Percentiles rank a stretch among this genome's conserved stretches.
Conservation (phyloP, 805 yeast genomes). For the Crinitomyces ghanaensis region DNA sequence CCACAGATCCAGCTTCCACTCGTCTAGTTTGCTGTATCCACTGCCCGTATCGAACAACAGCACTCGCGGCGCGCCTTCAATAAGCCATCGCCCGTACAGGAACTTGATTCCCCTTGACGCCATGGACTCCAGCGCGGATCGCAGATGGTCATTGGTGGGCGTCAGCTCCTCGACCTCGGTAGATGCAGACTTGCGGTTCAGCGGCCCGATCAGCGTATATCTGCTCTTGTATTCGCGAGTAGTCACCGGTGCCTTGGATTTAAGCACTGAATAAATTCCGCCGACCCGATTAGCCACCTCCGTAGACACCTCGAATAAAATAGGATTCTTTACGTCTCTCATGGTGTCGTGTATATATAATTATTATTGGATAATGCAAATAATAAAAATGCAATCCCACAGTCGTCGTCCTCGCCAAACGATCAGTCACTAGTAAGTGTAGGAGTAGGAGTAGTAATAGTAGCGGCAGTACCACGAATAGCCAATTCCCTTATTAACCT, state of each 20-base stretch:
- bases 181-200: constrained; percentile 58
- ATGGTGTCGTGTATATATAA: constrained; percentile 32
- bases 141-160: constrained; percentile 38
- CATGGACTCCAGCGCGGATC: constrained; percentile 67
- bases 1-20: constrained; percentile 95
- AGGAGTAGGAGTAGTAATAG: no score
- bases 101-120: constrained; percentile 65
- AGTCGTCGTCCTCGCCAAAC: no score
- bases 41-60: constrained; percentile 76
- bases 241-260: constrained; percentile 94
- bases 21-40: constrained; percentile 57
- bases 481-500: no score
- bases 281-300: constrained; percentile 98
- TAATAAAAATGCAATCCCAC: constrained; percentile 1
- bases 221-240: constrained; percentile 85
- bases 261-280: constrained; percentile 92
- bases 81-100: constrained; percentile 91
- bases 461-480: no score
- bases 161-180: constrained; percentile 65
- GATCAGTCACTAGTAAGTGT: background rate
- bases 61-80: constrained; percentile 95
- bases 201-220: constrained; percentile 79
- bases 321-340: constrained; percentile 82
- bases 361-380: constrained; percentile 4
- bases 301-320: constrained; percentile 88